Conservation (phyloP, 176 grass and related monocot species). For the Puccinellia tenuiflora region DNA sequence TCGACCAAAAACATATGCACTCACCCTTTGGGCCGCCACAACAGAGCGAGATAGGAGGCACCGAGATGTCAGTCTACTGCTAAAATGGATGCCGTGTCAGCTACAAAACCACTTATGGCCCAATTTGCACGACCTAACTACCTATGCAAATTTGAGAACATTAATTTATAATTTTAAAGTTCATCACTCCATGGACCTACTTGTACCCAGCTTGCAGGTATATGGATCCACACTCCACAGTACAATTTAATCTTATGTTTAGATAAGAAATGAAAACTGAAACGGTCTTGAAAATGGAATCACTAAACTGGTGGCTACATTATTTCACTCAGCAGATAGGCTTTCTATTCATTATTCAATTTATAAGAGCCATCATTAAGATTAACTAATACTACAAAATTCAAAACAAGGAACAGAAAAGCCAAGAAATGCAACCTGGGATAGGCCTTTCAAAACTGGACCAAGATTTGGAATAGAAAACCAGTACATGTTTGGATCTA, state of each 20-base stretch:
- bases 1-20: background rate
- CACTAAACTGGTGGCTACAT: background rate
- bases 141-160: background rate
- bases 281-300: background rate
- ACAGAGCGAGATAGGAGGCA: background rate
- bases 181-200: background rate
- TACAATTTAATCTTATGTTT: background rate
- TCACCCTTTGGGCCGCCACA: background rate
- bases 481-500: constrained; percentile 88
- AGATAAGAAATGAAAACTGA: background rate
- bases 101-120: too few relatives aligned
- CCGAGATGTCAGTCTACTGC: background rate
- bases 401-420: background rate
- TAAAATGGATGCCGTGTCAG: too few relatives aligned
- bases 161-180: background rate
- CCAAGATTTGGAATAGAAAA: constrained; percentile 84
- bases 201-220: background rate
- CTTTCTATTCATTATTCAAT: background rate
- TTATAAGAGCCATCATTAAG: background rate
- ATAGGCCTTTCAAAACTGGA: constrained; percentile 64
- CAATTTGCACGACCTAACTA: background rate
- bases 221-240: background rate
- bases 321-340: background rate
- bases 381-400: background rate
- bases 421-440: constrained; percentile 49